Evolutionary conservation across 208 protist species (phyloP), one percentile per base, ranked within the genome.

Genomic region (Leishmania lainsoni): DNA sequence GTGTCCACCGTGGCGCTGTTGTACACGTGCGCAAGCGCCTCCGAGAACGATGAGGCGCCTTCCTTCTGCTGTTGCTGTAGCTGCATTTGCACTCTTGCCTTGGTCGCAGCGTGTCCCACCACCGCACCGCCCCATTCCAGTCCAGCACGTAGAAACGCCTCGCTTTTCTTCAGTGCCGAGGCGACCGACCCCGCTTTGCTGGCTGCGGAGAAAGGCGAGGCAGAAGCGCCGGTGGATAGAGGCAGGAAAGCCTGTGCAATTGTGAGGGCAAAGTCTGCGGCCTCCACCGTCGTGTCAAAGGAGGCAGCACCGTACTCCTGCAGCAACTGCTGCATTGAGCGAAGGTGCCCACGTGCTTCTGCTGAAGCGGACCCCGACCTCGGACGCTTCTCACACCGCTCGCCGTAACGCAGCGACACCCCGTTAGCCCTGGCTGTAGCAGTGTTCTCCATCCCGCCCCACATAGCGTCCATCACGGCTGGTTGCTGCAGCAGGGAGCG

Each of bases 1-100:
- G 79, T 75, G 79, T 96, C 93, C 68, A 94, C 80, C 12, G 93
- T 93, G 26, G 81, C 79, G 76, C 91, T 96, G 84, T 96, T 96
- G 76, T 87, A 90, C 10, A 79, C 81, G 9, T 49, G 56, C 73
- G 26, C 75, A 14, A 82, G 75, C 59, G 51, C 52, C 26, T 26
- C 66, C n/a, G 14, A 17, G n/a, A 42, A 48, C 3, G 66, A 74
- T 10, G 78, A 29, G 45, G 26, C n/a, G 74, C 75, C 81, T 78
- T 52, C 59, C 61, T 81, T 58, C 56, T 83, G 76, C 70, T 84
- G 76, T 56, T 86, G 81, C 75, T 88, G 73, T 14, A 86, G 74
- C 49, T 79, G 73, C 65, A 79, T 80, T 65, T 83, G 65, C 52
- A 91, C 48, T 26, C 82, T 29, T 48, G 78, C 74, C 79, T 84